Evolutionary conservation across 306 rosid species (phyloP), one percentile per base, ranked within the genome.

Genomic region (Trifolium pratense): DNA sequence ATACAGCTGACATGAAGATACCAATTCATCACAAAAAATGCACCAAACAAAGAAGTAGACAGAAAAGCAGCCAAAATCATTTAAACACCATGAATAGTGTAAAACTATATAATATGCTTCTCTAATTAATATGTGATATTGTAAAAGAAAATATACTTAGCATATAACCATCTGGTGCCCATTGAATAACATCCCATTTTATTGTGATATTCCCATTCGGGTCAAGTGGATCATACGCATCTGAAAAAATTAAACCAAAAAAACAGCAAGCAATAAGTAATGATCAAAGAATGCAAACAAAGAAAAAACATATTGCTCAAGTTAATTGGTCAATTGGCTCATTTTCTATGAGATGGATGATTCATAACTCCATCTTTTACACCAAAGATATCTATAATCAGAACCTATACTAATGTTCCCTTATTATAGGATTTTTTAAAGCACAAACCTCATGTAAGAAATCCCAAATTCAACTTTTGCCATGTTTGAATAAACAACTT

Each of bases 141-240:
- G 61, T 34, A 29, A 61, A 61, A 65, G 8, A 57, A 16, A 21
- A 1, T 12, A 60, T 48, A 85, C 97, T 87, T 83, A 91, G 96
- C 58, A 89, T 87, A 72, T 91, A 91, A 67, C 97, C 97, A 84
- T 91, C 97, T 39, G 90, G 32, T 42, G 91, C 80, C 97, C 97
- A 91, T 64, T 78, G 83, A 10, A 81, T 83, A 18, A 91, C 70
- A 78, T 91, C 97, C 97, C 97, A 91, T 82, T 86, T 87, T 84
- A 91, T 84, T 23, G 97, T 89, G 82, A 91, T 86, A 56, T 89
- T 91, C 55, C 96, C 97, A 77, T 70, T 83, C 40, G 96, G 97
- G 61, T 91, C 97, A 66, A 84, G 96, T 37, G 97, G 71, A 75
- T 91, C 97, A 78, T 83, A 91, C 26, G 97, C 96, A 53, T 86